Evolutionary conservation across 116 monocot genomes (phyloP).

Genomic region (Papilionanthe hybrid): DNA sequence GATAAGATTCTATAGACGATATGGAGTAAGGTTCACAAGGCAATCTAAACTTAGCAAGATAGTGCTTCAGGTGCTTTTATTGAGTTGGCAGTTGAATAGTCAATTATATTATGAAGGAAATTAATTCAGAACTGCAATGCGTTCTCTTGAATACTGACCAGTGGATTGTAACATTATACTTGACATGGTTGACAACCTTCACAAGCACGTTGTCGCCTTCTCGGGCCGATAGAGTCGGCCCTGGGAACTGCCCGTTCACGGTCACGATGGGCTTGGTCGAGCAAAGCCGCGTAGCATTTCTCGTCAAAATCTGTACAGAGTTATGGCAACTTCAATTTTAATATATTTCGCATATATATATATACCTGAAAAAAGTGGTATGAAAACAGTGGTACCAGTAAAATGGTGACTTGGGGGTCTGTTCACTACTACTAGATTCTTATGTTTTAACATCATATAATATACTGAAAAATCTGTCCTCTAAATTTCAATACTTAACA

Average conservation of each 20-base stretch:
- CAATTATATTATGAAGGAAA: not conserved
- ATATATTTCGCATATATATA: too few species aligned
- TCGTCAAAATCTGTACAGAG: constrained; percentile 22
- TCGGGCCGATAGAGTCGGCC: constrained; percentile 18
- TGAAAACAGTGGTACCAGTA: too few species aligned
- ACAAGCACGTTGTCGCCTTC: constrained; percentile 32
- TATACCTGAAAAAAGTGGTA: too few species aligned
- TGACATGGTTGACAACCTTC: constrained; percentile 28
- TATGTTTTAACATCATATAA: too few species aligned
- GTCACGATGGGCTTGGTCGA: constrained; percentile 26
- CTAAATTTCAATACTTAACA: too few species aligned
- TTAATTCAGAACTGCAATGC: not conserved
- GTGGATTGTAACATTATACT: constrained; percentile 34
- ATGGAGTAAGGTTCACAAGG: too few species aligned
- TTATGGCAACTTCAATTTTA: too few species aligned
- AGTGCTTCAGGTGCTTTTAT: not conserved
- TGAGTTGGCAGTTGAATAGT: not conserved
- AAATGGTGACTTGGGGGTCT: too few species aligned
- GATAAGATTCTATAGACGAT: not conserved
- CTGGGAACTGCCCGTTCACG: constrained; percentile 27
- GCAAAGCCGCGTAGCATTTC: constrained; percentile 24
- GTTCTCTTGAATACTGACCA: constrained; percentile 18
- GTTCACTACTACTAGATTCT: too few species aligned
- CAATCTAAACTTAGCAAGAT: too few species aligned
- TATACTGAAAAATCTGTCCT: too few species aligned